phyloP scores from a whole-genome alignment of 441 rosid species.

The Croton laevigatus region DNA sequence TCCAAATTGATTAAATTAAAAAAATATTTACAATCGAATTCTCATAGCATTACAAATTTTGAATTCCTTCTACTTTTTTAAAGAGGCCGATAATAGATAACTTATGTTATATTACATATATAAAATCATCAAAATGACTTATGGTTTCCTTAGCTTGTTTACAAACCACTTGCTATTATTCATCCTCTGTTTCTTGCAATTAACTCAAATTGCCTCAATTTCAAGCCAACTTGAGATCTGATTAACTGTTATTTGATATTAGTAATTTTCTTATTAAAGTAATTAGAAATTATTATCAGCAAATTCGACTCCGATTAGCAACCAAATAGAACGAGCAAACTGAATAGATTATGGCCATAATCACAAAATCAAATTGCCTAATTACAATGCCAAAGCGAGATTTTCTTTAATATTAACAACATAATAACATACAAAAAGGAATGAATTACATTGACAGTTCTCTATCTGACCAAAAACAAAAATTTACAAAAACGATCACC shows the following conservation, averaged over 20 bases:
- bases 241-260: neutral
- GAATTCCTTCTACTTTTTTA: neutral
- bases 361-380: neutral
- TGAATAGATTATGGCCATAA: neutral
- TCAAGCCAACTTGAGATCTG: neutral
- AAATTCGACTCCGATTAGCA: neutral
- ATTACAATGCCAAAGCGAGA: neutral
- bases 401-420: neutral
- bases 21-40: neutral
- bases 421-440: neutral
- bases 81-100: neutral
- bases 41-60: too few species aligned
- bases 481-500: too few species aligned
- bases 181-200: neutral
- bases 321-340: neutral
- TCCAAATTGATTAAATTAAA: neutral
- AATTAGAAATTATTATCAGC: neutral
- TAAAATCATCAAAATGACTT: neutral
- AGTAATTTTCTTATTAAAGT: neutral
- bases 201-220: neutral
- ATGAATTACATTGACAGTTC: neutral
- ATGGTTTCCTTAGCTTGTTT: neutral
- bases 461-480: neutral
- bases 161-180: neutral
- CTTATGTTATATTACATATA: neutral